These are phyloP conservation scores for Leccinum ambiguum DNA, from an alignment of 1,284 basidiomycete genomes.

Conservation along the genomic window DNA sequence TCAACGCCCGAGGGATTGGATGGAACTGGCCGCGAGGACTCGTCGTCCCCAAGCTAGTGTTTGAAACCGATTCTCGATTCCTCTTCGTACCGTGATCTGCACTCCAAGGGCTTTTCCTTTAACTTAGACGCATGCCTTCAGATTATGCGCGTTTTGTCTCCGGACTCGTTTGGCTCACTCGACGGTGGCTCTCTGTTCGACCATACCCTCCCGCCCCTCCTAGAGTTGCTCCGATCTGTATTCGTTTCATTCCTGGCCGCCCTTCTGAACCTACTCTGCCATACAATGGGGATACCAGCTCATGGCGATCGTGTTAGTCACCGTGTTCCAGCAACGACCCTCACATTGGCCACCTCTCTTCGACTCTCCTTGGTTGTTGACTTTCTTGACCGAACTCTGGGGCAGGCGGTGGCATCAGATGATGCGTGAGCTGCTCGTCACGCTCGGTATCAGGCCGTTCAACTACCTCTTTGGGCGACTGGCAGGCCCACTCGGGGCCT, in stretches of 20 bases:
- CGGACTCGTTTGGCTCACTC: slow-evolving; percentile 39
- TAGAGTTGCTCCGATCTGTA: slow-evolving; percentile 45
- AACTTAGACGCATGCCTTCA: slow-evolving; percentile 39
- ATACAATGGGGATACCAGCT: slow-evolving; percentile 44
- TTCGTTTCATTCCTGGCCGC: slow-evolving; percentile 39
- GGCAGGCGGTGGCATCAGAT: slow-evolving; percentile 46
- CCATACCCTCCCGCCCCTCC: slow-evolving; percentile 36
- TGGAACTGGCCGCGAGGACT: slow-evolving; percentile 31
- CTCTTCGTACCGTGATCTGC: slow-evolving; percentile 23
- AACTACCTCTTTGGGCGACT: slow-evolving; percentile 43
- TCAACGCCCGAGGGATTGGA: slow-evolving; percentile 27
- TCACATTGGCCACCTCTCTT: slow-evolving; percentile 44
- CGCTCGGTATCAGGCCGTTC: slow-evolving; percentile 29
- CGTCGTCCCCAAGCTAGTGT: slow-evolving; percentile 15
- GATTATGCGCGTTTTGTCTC: slow-evolving; percentile 39
- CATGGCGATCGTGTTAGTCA: slow-evolving; percentile 41
- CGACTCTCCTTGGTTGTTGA: slow-evolving; percentile 37
- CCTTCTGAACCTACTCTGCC: slow-evolving; percentile 39
- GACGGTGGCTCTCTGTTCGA: slow-evolving; percentile 49
- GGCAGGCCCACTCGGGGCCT: too few species aligned
- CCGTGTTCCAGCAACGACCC: slow-evolving; percentile 34
- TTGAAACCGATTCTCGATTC: slow-evolving; percentile 19
- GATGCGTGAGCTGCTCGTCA: slow-evolving; percentile 30
- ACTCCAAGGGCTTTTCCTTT: slow-evolving; percentile 33
- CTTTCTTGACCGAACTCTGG: slow-evolving; percentile 45